Evolutionary conservation across 1,139 yeast genomes (phyloP).

Genomic region (Magnusiomyces fungicola): DNA sequence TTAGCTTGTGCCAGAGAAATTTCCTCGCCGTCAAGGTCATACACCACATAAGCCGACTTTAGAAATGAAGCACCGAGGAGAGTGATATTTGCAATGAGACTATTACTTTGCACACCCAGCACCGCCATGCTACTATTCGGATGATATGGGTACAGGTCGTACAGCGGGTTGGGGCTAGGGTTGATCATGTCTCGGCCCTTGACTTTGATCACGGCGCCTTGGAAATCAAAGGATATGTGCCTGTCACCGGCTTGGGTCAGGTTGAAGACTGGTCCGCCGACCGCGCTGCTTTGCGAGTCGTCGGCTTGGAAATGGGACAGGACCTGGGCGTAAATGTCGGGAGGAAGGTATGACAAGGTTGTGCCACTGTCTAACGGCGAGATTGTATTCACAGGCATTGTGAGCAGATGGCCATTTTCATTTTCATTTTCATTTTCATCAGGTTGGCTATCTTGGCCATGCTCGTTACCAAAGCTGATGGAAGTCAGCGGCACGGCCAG

Average conservation of each 20-base stretch:
- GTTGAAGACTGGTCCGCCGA: slow-evolving; percentile 15
- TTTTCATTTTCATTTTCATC: slow-evolving; percentile 22
- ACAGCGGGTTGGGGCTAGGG: slow-evolving; percentile 31
- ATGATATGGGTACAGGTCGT: slow-evolving; percentile 26
- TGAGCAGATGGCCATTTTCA: slow-evolving; percentile 31
- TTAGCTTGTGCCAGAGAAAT: slow-evolving; percentile 11
- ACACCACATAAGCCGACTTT: slow-evolving; percentile 24
- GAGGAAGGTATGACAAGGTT: slow-evolving; percentile 3
- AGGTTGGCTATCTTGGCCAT: slow-evolving; percentile 2
- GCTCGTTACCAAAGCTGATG: not conserved
- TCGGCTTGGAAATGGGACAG: slow-evolving; percentile 10
- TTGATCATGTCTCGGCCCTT: not conserved
- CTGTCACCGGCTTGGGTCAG: slow-evolving; percentile 13
- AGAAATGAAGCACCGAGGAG: slow-evolving; percentile 25
- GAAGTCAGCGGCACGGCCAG: slow-evolving; percentile 11
- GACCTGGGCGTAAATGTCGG: slow-evolving; percentile 17
- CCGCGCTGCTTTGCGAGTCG: not conserved
- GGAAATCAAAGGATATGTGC: slow-evolving; percentile 10
- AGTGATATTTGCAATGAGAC: slow-evolving; percentile 9
- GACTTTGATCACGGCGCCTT: not conserved
- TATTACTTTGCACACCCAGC: not conserved
- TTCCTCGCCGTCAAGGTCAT: slow-evolving; percentile 17
- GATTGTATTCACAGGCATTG: slow-evolving; percentile 37
- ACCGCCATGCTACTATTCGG: slow-evolving; percentile 10
- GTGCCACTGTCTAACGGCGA: slow-evolving; percentile 11